Evolutionary conservation across 2,329 filamentous ascomycete species (phyloP), one percentile per base, ranked within the genome.

Genomic region (Penicillium sp.): DNA sequence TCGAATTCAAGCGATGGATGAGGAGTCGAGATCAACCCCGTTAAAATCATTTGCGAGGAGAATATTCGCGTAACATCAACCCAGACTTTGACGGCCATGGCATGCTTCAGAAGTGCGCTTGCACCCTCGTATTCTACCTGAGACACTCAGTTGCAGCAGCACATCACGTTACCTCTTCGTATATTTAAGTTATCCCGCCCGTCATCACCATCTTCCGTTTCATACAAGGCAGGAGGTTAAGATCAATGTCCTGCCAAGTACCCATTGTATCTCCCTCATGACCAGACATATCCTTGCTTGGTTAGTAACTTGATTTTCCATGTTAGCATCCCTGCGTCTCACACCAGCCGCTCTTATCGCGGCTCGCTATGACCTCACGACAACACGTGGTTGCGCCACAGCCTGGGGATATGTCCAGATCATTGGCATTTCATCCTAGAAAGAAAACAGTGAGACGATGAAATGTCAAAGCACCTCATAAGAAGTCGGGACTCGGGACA

Each of bases 361-460:
- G 38, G 40, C 28, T 22, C 53, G 56, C 47, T 30, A 56, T 62
- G 56, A 57, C 53, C 49, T 59, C 59, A 62, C 49, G 7, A 12
- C 30, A 54, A 57, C 58, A 40, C 56, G 56, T 62, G 59, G 56
- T 56, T 59, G 56, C 62, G 62, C 62, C 58, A 62, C 59, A 57
- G 56, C 30, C 49, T 45, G 44, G 50, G 17, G 26, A 28, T 2
- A 45, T 38, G 19, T 35, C 15, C 4, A 15, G 30, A 42, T 19
- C 28, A 35, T 42, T 33, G 53, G 44, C 53, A n/a, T 9, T 35
- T 19, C 4, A 26, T 5, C 24, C 37, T 28, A 24, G 10, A 22
- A 28, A 28, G 19, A 30, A 37, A 28, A 24, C 4, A 49, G 45
- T 49, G 4, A 30, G 26, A 49, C 15, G 8, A 26, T 15, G 4